Percentiles rank a stretch among this genome's conserved stretches.
Evolutionary conservation across 2,329 filamentous ascomycete species (phyloP).

Genomic region (Aspergillus sp.): DNA sequence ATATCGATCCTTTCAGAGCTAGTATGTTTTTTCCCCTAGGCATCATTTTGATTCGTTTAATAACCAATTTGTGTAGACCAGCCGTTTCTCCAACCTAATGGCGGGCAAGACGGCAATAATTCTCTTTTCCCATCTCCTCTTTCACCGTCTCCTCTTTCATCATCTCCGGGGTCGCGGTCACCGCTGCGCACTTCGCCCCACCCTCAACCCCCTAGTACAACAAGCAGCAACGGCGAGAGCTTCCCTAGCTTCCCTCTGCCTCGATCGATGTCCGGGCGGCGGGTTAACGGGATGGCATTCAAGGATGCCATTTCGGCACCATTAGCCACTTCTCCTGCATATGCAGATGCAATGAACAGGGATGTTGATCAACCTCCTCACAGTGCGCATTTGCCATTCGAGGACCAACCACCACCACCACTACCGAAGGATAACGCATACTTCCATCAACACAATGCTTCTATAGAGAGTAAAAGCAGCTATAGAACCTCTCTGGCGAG

Average conservation of each 20-base stretch:
- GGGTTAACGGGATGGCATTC: constrained; percentile 23
- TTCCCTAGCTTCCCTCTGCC: constrained; percentile 55
- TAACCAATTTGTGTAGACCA: constrained; percentile 32
- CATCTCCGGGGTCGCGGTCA: constrained; percentile 49
- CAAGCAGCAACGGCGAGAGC: constrained; percentile 49
- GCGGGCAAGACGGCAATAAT: constrained; percentile 58
- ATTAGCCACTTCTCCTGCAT: constrained; percentile 18
- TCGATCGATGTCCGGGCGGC: constrained; percentile 28
- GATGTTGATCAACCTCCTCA: constrained; percentile 3
- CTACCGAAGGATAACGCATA: constrained; percentile 10
- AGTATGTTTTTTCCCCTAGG: constrained; percentile 50
- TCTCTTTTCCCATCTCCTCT: constrained; percentile 65
- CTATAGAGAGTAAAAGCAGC: constrained; percentile 38
- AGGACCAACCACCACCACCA: constrained; percentile 10
- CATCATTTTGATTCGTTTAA: neutral
- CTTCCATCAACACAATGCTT: constrained; percentile 25
- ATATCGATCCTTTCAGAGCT: constrained; percentile 58
- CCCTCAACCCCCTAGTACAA: constrained; percentile 44
- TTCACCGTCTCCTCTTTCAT: constrained; percentile 54
- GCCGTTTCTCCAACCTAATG: constrained; percentile 52
- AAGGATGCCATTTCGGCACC: constrained; percentile 22
- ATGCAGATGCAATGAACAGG: constrained; percentile 5
- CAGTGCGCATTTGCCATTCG: constrained; percentile 11
- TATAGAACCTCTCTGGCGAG: constrained; percentile 43
- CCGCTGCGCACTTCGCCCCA: constrained; percentile 41